A percentile compares a stretch with the other conserved stretches of the same genome.
These are phyloP conservation scores for Lojkania enalia DNA, from an alignment of 2,329 filamentous ascomycete species.

Conservation along the genomic window DNA sequence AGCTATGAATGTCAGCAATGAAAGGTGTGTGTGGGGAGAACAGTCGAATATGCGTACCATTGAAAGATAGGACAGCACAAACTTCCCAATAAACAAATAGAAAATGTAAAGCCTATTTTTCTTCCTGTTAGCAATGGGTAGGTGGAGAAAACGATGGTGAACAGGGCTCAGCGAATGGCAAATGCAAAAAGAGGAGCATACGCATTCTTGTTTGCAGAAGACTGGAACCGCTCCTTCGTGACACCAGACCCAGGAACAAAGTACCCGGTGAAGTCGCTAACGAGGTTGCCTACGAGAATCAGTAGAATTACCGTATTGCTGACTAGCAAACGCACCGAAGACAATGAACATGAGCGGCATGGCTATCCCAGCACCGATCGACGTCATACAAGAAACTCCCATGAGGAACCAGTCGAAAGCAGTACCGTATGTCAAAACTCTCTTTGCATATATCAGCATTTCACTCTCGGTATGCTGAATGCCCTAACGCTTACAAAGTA, in stretches of 20 bases:
- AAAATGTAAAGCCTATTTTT: slow-evolving; percentile 30
- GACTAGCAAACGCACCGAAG: slow-evolving; percentile 49
- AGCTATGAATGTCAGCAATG: slow-evolving; percentile 33
- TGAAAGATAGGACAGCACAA: slow-evolving; percentile 37
- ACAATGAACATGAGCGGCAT: slow-evolving; percentile 63
- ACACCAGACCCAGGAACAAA: slow-evolving; percentile 50
- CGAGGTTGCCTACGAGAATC: slow-evolving; percentile 35
- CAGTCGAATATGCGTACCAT: slow-evolving; percentile 26
- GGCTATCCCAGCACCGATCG: slow-evolving; percentile 39
- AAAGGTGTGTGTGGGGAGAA: background rate
- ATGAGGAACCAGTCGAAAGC: slow-evolving; percentile 37
- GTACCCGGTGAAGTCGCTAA: slow-evolving; percentile 62
- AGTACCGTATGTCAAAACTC: slow-evolving; percentile 41
- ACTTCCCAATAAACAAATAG: slow-evolving; percentile 44
- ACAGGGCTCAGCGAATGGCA: background rate
- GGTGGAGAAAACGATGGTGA: background rate
- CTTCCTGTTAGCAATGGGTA: slow-evolving; percentile 11
- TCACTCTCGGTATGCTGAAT: background rate
- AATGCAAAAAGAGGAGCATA: slow-evolving; percentile 26
- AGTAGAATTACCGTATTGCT: background rate
- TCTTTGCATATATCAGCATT: slow-evolving; percentile 22
- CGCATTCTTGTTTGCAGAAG: slow-evolving; percentile 53
- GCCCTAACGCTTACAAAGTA: slow-evolving; percentile 33
- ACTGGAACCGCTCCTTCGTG: slow-evolving; percentile 54
- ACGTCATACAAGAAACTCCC: slow-evolving; percentile 28